Base-by-base conservation (phyloP, 768 basidiomycete genomes). In the Pilatotrama ljubarskyi region DNA sequence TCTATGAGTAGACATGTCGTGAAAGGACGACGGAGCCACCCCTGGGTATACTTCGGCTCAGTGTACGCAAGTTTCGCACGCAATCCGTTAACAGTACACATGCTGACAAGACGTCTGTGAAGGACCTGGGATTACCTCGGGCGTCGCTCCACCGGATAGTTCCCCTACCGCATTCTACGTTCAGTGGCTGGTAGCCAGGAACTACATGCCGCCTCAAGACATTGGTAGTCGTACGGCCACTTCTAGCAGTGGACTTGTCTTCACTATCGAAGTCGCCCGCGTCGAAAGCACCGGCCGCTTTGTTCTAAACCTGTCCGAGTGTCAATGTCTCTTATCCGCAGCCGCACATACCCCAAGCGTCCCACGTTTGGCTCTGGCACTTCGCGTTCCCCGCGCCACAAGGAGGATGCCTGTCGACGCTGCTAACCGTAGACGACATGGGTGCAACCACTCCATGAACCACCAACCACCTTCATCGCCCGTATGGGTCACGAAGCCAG, bases 31-130 rank as follows among this genome's bases (percentile, higher is more conserved):
- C 11, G 38, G 20, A 24, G 18, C 6, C 5, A 17, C 22, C 51
- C 51, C 36, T 40, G 51, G 51, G 25, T 51, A 51, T 40, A 51
- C 22, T 40, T 51, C 51, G 51, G 51, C 15, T 51, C 25, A 51
- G 51, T 11, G 24, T 29, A 11, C 37, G 11, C n/a, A 4, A 13
- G 10, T 10, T 51, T 51, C 51, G 24, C 51, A 40, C 51, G 37
- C 51, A 11, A 13, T 20, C 29, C 29, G 10, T 4, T 32, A 32
- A 10, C 29, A 32, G 29, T 32, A 25, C 44, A 20, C 38, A 18
- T 40, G 18, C 35, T 13, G 35, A 9, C 51, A 11, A 26, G 44
- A 14, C n/a, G 17, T n/a, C 20, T 13, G 32, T 14, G 20, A 18
- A 40, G 35, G 51, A 25, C 7, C 17, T 51, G 51, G 37, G 22